Evolutionary conservation across 306 rosid species (phyloP).

Genomic region (Quercus engelmannii): DNA sequence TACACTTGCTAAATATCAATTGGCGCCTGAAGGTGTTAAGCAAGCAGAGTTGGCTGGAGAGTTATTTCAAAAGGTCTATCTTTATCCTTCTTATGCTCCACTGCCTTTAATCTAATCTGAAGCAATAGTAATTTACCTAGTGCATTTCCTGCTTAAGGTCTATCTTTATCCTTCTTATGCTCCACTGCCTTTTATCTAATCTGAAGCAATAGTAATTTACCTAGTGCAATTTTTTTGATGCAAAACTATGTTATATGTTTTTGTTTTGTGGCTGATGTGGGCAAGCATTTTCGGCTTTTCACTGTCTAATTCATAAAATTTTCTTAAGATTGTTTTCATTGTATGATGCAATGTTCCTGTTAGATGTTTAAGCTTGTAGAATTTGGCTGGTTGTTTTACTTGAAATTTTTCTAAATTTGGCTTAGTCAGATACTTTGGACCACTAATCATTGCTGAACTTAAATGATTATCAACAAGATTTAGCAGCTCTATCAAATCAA

Average conservation of each 20-base stretch:
- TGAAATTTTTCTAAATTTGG: neutral
- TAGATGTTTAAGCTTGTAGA: neutral
- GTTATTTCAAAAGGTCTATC: conserved; percentile 47
- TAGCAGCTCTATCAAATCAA: neutral
- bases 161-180: neutral
- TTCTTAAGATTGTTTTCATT: neutral
- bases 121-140: neutral
- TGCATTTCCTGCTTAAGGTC: neutral
- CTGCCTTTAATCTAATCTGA: neutral
- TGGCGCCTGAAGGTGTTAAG: conserved; percentile 65
- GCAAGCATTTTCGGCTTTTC: neutral
- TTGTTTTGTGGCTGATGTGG: neutral
- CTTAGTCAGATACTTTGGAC: neutral
- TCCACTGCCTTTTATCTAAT: neutral
- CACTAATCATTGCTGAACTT: neutral
- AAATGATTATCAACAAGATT: neutral
- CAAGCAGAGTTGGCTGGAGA: conserved; percentile 68
- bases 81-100: neutral
- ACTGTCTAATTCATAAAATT: neutral
- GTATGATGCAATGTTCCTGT: neutral
- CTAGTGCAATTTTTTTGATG: neutral
- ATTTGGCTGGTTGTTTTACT: neutral
- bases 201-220: neutral
- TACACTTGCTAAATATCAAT: conserved; percentile 54
- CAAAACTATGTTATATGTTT: neutral